Evolutionary conservation across 1,139 yeast species (phyloP).

Genomic region (Magnusiomyces paraingens): DNA sequence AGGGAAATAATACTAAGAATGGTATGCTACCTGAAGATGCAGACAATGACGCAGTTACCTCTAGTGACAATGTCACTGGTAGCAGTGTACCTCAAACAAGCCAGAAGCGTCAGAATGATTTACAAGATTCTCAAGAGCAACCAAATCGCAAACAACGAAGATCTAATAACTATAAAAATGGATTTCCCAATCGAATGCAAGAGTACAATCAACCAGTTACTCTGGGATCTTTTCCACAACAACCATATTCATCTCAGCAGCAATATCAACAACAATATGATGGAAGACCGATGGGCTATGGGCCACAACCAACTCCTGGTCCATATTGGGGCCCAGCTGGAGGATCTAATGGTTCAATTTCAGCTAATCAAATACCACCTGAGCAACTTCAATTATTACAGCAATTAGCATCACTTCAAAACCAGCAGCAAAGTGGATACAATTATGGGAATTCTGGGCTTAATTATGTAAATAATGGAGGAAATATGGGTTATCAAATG

Average conservation of each 20-base stretch:
- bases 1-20: background rate
- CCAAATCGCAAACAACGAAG: conserved; percentile 2
- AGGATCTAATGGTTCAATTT: background rate
- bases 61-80: background rate
- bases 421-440: conserved; percentile 2
- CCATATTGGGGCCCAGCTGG: background rate
- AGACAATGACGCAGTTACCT: background rate
- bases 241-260: conserved; percentile 44
- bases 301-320: no score
- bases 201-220: background rate
- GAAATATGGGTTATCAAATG: background rate
- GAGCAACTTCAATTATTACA: background rate
- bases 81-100: background rate
- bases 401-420: conserved; percentile 3
- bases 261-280: conserved; percentile 46
- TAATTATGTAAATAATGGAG: background rate
- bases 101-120: background rate
- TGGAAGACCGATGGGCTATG: conserved; percentile 1
- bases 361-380: background rate
- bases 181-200: background rate
- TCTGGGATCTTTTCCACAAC: conserved; percentile 35
- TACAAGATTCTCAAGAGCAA: background rate
- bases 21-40: background rate
- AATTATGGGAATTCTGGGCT: background rate
- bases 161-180: background rate